Evolutionary conservation across 768 basidiomycete species (phyloP).

Genomic region (Phylloporus arenicola): DNA sequence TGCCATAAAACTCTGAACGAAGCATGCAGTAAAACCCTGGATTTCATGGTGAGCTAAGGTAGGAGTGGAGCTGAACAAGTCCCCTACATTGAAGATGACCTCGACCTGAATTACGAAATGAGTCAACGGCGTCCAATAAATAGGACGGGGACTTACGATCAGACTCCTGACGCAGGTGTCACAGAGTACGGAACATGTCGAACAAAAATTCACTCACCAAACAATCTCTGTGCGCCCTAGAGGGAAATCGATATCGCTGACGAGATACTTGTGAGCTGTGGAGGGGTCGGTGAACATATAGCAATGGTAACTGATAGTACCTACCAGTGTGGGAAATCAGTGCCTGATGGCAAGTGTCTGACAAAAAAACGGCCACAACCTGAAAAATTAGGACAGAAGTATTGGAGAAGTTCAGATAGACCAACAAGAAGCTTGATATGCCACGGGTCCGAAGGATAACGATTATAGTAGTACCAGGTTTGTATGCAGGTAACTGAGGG

Average conservation of each 20-base stretch:
- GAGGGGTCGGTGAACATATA: neutral
- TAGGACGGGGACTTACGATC: conserved; percentile 13
- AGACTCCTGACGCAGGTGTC: conserved; percentile 20
- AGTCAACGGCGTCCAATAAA: neutral
- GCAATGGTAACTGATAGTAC: neutral
- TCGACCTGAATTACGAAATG: conserved; percentile 33
- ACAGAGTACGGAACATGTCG: neutral
- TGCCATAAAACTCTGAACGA: conserved; percentile 55
- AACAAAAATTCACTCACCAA: conserved; percentile 33
- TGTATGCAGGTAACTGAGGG: conserved; percentile 50
- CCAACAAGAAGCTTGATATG: conserved; percentile 44
- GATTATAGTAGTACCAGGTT: conserved; percentile 51
- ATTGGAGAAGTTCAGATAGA: neutral
- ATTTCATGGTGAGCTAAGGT: neutral
- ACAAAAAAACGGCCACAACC: conserved; percentile 49
- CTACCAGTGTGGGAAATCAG: conserved; percentile 51
- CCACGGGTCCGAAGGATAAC: conserved; percentile 48
- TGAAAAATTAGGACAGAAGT: conserved; percentile 15
- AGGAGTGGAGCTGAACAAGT: too few relatives aligned
- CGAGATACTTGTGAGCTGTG: conserved; percentile 45
- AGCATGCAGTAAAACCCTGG: conserved; percentile 43
- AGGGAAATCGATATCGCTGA: conserved; percentile 35
- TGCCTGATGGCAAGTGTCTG: conserved; percentile 52
- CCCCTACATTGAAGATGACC: conserved; percentile 46
- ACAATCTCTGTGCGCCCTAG: conserved; percentile 33